phyloP scores from a whole-genome alignment of 2,329 filamentous ascomycete species.

The Xylariaceae sp. region DNA sequence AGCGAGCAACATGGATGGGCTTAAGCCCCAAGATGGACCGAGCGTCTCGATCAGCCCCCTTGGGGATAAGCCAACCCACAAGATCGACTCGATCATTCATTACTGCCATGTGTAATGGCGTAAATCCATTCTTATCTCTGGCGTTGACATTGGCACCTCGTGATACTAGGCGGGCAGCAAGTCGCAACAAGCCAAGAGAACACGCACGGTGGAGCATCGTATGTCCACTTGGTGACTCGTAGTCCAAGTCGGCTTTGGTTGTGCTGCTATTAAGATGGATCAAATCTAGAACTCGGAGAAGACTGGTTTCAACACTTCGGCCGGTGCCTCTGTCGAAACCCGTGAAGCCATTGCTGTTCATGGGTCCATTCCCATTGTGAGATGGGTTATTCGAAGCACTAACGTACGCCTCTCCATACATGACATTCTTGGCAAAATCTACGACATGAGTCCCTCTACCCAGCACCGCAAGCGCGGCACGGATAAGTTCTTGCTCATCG shows the following conservation, averaged over 20 bases:
- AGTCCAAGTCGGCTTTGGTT: conserved; percentile 67
- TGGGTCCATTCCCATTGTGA: conserved; percentile 34
- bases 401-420: conserved; percentile 42
- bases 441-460: conserved; percentile 35
- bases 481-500: conserved; percentile 65
- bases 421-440: conserved; percentile 60
- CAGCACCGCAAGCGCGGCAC: conserved; percentile 63
- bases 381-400: conserved; percentile 45
- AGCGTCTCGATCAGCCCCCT: conserved; percentile 69
- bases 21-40: conserved; percentile 69
- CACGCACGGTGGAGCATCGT: conserved; percentile 80
- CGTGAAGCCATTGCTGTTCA: conserved; percentile 33
- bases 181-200: conserved; percentile 69
- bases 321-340: conserved; percentile 40
- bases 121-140: conserved; percentile 76
- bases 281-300: conserved; percentile 73
- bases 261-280: conserved; percentile 74
- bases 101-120: conserved; percentile 77
- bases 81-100: conserved; percentile 75
- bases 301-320: conserved; percentile 56
- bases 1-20: conserved; percentile 67
- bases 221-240: conserved; percentile 62
- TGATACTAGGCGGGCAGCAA: conserved; percentile 73
- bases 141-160: conserved; percentile 75
- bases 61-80: conserved; percentile 69